Evolutionary conservation across 2,329 filamentous ascomycete genomes (phyloP), one percentile per base, ranked within the genome.

Genomic region (Fusarium devonianum): DNA sequence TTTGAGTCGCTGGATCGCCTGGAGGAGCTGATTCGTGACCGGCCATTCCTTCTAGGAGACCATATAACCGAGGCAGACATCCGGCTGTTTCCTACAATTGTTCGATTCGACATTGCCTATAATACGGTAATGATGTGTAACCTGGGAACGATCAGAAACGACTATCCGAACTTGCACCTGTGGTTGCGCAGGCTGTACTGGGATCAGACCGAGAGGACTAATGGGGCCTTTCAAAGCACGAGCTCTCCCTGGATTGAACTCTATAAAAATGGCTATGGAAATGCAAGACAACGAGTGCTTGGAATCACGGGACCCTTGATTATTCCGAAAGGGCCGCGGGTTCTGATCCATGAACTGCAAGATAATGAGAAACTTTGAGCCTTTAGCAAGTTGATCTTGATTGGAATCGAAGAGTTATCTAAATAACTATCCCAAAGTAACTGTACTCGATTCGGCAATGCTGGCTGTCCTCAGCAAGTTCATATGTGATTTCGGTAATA

Each of bases 131-230:
- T 89, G 64, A 75, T 79, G 62, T 87, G 84, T 60, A 88, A 87
- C 53, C 63, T 86, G 13, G 83, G 79, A 61, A 84, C 81, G 62
- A 83, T 88, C 49, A 73, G 84, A 3, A 76, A 85, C 57, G 82
- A 86, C 60, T 87, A 84, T 63, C 89, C 87, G 3, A 73, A 78
- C 28, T 70, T 91, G 34, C 86, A 92, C 66, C 76, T 77, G 37
- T 92, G 88, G 88, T 56, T 91, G 52, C 75, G 85, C 25, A 76
- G 82, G 42, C 66, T 90, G 42, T 92, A 91, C 65, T 92, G 88
- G 88, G 85, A 90, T 57, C 50, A 63, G 4, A 63, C 67, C 5
- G 64, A 63, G 10, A 48, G 50, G 19, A 63, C 69, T 0, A 70
- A 80, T 4, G 80, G 81, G 0, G 87, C 87, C 0, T 92, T 92